A percentile compares a stretch with the other conserved stretches of the same genome.
phyloP scores from a whole-genome alignment of 805 yeast genomes.

The Kodamaea leandrae region DNA sequence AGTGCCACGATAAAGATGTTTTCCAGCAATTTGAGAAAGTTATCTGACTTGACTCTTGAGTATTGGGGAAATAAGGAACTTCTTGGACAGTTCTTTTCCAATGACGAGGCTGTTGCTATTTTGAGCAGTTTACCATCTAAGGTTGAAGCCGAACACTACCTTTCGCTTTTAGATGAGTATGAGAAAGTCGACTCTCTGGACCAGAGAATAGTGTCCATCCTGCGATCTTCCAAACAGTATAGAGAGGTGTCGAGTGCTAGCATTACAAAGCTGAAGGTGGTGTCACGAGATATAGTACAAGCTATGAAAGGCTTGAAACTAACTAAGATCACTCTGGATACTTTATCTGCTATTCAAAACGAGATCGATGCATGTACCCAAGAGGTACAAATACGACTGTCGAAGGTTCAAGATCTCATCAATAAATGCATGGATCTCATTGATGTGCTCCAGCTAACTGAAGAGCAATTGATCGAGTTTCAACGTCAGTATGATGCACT shows the following conservation, averaged over 20 bases:
- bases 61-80: constrained; percentile 29
- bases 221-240: too few species aligned
- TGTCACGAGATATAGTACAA: constrained; percentile 24
- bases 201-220: too few species aligned
- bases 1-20: constrained; percentile 35
- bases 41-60: constrained; percentile 25
- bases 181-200: too few species aligned
- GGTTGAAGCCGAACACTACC: constrained; percentile 32
- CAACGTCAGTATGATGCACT: constrained; percentile 28
- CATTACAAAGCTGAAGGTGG: not conserved
- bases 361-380: constrained; percentile 27
- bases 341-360: constrained; percentile 19
- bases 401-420: constrained; percentile 23
- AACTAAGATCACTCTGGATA: constrained; percentile 36
- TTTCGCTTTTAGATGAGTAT: constrained; percentile 30
- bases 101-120: constrained; percentile 12
- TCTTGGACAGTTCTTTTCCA: constrained; percentile 22
- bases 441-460: constrained; percentile 26
- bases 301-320: constrained; percentile 34
- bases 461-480: constrained; percentile 31
- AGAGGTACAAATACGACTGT: constrained; percentile 24
- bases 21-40: constrained; percentile 27
- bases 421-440: constrained; percentile 26
- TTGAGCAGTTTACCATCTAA: constrained; percentile 26
- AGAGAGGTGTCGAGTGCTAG: too few species aligned